Conservation (phyloP, 768 basidiomycete genomes). For the Suillus cothurnatus region DNA sequence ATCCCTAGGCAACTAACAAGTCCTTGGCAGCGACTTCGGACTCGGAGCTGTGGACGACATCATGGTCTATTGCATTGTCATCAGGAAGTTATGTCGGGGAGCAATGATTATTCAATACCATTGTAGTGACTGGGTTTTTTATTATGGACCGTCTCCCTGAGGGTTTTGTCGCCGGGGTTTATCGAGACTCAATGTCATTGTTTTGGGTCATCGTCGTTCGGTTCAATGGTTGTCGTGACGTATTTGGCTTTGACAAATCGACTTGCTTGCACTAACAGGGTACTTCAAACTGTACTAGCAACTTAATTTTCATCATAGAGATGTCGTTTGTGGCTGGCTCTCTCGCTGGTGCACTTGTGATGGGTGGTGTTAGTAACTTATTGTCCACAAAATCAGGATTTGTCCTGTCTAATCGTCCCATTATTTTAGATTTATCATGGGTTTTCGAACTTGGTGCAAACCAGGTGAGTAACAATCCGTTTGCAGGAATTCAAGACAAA, state of each 20-base stretch:
- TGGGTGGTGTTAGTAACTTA: constrained; percentile 62
- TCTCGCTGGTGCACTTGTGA: constrained; percentile 69
- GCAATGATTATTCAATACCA: not conserved
- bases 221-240: not conserved
- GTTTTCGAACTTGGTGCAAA: constrained; percentile 65
- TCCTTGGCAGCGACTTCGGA: constrained; percentile 4
- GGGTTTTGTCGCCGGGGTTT: not conserved
- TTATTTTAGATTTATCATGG: constrained; percentile 63
- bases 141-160: not conserved
- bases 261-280: not conserved
- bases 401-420: not conserved
- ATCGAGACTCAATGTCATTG: not conserved
- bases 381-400: not conserved
- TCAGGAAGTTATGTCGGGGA: constrained; percentile 44
- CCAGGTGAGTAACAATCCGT: constrained; percentile 41
- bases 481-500: constrained; percentile 4
- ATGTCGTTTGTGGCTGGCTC: constrained; percentile 68
- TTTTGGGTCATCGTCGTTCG: too few relatives aligned
- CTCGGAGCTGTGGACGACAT: constrained; percentile 55
- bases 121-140: not conserved
- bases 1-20: constrained; percentile 51
- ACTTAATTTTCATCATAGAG: not conserved
- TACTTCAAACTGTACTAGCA: not conserved
- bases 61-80: constrained; percentile 49
- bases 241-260: not conserved